Base-by-base conservation (phyloP, 768 basidiomycete genomes). In the Hebeloma cylindrosporum region DNA sequence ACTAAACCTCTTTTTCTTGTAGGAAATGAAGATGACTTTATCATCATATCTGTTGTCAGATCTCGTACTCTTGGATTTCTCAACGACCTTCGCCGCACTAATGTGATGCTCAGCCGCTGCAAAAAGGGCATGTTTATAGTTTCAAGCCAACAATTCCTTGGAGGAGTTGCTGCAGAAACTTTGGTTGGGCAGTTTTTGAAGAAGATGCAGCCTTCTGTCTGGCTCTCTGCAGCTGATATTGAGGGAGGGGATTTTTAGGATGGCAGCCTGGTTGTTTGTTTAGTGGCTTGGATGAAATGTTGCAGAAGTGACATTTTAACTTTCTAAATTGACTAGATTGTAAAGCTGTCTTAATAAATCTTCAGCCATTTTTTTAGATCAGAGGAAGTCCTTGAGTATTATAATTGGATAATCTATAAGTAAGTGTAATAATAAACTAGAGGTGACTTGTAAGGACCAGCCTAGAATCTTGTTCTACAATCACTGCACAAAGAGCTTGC, bases 81-180 rank as follows among this genome's bases (percentile, higher is more conserved):
- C 25, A 58, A 63, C 10, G 82, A 82, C 54, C 52, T 73, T 7
- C 74, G 83, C 21, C 74, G 90, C 13, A 83, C 85, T 41, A 92
- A 93, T 81, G 89, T 93, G 46, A 90, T 93, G 88, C 80, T 92
- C 6, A 84, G 82, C 35, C 78, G 90, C 27, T 89, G 84, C 72
- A 84, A 85, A 60, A 71, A 66, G 38, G 83, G 81, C 22, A 91
- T 92, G 88, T 80, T 81, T 46, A 84, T 93, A 53, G 69, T 84
- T 40, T 73, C 83, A 16, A 86, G 72, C 54, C 68, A 69, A 51
- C 66, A 66, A 13, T 92, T 91, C 57, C 67, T 92, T 29, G 52
- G 58, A n/a, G 74, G 75, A 7, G 56, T 63, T 57, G 88, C 79
- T 39, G 60, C 65, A n/a, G 52, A 60, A 4, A 73, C 71, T 26